Percentiles rank a stretch among this genome's conserved stretches.
Evolutionary conservation across 2,329 filamentous ascomycete genomes (phyloP).

Genomic region (Aspergillus novofumigatus): DNA sequence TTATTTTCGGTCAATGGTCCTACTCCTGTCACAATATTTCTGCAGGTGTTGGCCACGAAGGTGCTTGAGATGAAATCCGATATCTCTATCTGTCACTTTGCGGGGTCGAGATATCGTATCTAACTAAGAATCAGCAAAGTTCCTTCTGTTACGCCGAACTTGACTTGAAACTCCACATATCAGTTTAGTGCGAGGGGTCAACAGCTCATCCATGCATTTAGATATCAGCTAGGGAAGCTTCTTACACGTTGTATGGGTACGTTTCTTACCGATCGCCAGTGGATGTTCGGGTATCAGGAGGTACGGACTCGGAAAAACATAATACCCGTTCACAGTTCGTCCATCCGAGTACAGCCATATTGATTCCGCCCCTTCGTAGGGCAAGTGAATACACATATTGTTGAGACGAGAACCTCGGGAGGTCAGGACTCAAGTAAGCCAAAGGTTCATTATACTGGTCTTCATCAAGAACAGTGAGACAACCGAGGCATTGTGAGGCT

Average conservation of each 20-base stretch:
- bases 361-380: not conserved
- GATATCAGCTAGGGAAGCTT: too few relatives aligned
- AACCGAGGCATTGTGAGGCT: constrained; percentile 1
- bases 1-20: too few relatives aligned
- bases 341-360: not conserved
- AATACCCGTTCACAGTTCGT: not conserved
- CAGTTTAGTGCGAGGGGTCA: too few relatives aligned
- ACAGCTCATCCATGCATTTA: too few relatives aligned
- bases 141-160: too few relatives aligned
- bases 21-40: too few relatives aligned
- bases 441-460: not conserved
- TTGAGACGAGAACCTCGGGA: not conserved
- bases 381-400: not conserved
- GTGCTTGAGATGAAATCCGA: not conserved
- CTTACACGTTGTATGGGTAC: too few relatives aligned
- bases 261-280: too few relatives aligned
- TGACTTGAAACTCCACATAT: too few relatives aligned
- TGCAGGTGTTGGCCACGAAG: too few relatives aligned
- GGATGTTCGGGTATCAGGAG: not conserved
- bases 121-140: too few relatives aligned
- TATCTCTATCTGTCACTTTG: not conserved
- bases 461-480: not conserved
- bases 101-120: too few relatives aligned
- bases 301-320: not conserved
- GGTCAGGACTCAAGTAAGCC: not conserved